Conservation (phyloP, 2,329 filamentous ascomycete genomes). For the Colletotrichum trifolii region DNA sequence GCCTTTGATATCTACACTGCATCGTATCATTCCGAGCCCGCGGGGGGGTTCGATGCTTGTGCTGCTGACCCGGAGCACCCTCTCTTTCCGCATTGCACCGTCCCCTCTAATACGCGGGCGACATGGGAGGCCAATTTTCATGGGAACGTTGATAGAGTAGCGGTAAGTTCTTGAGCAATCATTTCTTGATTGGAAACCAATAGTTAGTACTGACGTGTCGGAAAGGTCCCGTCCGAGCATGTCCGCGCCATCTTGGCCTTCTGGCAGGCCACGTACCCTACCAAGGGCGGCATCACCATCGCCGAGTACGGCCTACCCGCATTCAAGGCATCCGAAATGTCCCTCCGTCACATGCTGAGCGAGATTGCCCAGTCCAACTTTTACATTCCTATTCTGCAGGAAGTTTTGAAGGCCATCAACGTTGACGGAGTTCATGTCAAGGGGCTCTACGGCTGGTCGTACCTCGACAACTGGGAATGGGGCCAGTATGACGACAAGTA, state of each 20-base stretch:
- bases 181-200: no score
- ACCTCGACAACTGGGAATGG: slow-evolving; percentile 59
- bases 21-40: slow-evolving; percentile 13
- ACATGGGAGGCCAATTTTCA: slow-evolving; percentile 52
- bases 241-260: slow-evolving; percentile 66
- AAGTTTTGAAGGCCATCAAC: slow-evolving; percentile 64
- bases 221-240: slow-evolving; percentile 58
- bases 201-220: background rate
- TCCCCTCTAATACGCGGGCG: slow-evolving; percentile 11
- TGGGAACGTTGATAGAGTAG: slow-evolving; percentile 61
- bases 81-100: slow-evolving; percentile 56
- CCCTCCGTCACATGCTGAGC: slow-evolving; percentile 51
- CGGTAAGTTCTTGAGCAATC: background rate
- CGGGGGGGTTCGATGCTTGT: background rate
- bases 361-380: slow-evolving; percentile 64
- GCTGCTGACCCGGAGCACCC: slow-evolving; percentile 1
- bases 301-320: slow-evolving; percentile 69
- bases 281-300: slow-evolving; percentile 54
- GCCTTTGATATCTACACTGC: slow-evolving; percentile 68
- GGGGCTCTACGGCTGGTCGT: slow-evolving; percentile 65
- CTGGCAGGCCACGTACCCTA: slow-evolving; percentile 64
- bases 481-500: slow-evolving; percentile 56
- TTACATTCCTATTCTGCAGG: slow-evolving; percentile 63
- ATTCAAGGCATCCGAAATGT: slow-evolving; percentile 56
- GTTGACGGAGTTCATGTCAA: slow-evolving; percentile 66